Base-by-base conservation (phyloP, 1,284 basidiomycete genomes). In the Malassezia arunalokei region DNA sequence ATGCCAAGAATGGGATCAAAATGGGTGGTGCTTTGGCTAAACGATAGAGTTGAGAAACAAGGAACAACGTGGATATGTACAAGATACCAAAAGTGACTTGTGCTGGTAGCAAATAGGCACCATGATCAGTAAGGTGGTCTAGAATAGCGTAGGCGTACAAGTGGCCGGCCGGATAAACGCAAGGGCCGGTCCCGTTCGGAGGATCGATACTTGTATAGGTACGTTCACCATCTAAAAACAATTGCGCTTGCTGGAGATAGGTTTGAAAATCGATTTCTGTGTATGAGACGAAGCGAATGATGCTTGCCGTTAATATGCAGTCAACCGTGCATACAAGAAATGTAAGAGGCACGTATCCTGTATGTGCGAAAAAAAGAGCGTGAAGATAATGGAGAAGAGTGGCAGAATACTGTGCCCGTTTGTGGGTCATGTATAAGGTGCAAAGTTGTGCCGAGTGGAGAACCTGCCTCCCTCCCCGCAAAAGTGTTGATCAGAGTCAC, bases 201-300 rank as follows among this genome's bases (percentile, higher is more conserved):
- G 64, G 64, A 20, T 66, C 57, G 54, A 99, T 84, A 51, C 79
- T 76, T n/a, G 81, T 77, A 71, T 98, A 99, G 72, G 91, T 81
- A 28, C 84, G 78, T 74, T 94, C 84, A 35, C 92, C 92, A 41
- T 81, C 79, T 41, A 85, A 67, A 74, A 86, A 91, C 43, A 86
- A 73, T 48, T 83, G 79, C 1, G 86, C 80, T 58, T 98, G 94
- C 54, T 84, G 78, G 80, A 91, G 84, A 68, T 94, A 94, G 0
- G 90, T 92, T 69, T 82, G 80, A 81, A 86, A 98, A 76, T 99
- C 94, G 66, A 99, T 99, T 75, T 99, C 92, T n/a, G 94, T 98
- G 76, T 45, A 31, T 46, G 44, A 9, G 3, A 55, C 48, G 20
- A 20, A 40, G 4, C 20, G n/a, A 15, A 55, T 41, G 32, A 57